These are phyloP conservation scores for Phellopilus nigrolimitatus DNA, from an alignment of 1,284 basidiomycete species.

Conservation along the genomic window DNA sequence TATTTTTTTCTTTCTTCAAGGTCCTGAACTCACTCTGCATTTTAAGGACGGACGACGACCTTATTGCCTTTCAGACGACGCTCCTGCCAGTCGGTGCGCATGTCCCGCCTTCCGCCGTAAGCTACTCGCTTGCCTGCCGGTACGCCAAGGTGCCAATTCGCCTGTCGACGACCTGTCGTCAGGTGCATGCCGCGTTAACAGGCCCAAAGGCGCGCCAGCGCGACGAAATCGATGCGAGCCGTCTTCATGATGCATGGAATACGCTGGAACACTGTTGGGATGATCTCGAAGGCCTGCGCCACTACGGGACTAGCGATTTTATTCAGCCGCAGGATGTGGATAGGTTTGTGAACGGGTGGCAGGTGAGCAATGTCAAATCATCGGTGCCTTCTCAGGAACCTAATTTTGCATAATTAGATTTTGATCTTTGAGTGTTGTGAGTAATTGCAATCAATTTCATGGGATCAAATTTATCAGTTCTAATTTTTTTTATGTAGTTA, in stretches of 20 bases:
- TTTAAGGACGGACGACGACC: slow-evolving; percentile 59
- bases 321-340: slow-evolving; percentile 55
- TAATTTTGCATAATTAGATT: slow-evolving; percentile 40
- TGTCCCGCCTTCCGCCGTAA: slow-evolving; percentile 32
- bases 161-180: slow-evolving; percentile 66
- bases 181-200: slow-evolving; percentile 70
- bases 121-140: slow-evolving; percentile 34
- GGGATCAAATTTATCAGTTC: neutral
- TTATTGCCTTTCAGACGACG: slow-evolving; percentile 61
- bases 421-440: slow-evolving; percentile 76
- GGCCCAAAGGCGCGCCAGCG: slow-evolving; percentile 62
- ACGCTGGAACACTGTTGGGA: slow-evolving; percentile 77
- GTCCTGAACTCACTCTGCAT: slow-evolving; percentile 3
- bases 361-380: slow-evolving; percentile 38
- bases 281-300: slow-evolving; percentile 65
- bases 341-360: slow-evolving; percentile 64
- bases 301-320: slow-evolving; percentile 33
- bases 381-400: neutral
- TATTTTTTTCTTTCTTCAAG: slow-evolving; percentile 19
- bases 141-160: slow-evolving; percentile 63
- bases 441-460: slow-evolving; percentile 27
- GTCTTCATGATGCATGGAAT: slow-evolving; percentile 72
- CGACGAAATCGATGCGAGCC: slow-evolving; percentile 54
- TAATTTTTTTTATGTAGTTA: slow-evolving; percentile 38
- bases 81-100: slow-evolving; percentile 41